Evolutionary conservation across 2,329 filamentous ascomycete species (phyloP), one percentile per base, ranked within the genome.

Genomic region (Colletotrichum chlorophyti): DNA sequence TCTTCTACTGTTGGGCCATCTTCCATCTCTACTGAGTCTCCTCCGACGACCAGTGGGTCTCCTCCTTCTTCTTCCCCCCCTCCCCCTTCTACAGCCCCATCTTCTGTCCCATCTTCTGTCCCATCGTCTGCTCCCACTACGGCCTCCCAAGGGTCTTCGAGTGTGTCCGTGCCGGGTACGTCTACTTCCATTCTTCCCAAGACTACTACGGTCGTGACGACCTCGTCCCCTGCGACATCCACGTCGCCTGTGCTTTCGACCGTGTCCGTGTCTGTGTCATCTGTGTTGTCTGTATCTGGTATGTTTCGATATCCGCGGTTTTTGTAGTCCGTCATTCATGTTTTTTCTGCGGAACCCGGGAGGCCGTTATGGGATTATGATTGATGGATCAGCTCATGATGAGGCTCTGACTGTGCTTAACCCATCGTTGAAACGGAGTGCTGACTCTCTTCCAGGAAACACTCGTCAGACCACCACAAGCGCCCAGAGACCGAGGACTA

Each of bases 1-100:
- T 51, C 66, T 64, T 61, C 64, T 54, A 55, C 65, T 66, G 71
- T 66, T 71, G 58, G 40, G 46, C 69, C 65, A 69, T 75, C 66
- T 27, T 57, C 65, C 24, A 65, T 43, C 52, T 45, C 62, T 53
- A 40, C 58, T 43, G 61, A 62, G 53, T 51, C 46, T 54, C 53
- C 49, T 52, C 42, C 37, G 43, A 53, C 62, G 45, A 58, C 55
- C 42, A 51, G 58, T 62, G 60, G 58, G 59, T 58, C 61, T 24
- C 48, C 63, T 53, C 54, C 64, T 35, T 62, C 63, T 53, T 61
- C 62, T 42, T 62, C 58, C 38, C 62, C 66, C 29, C 53, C 65
- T 58, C 46, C 63, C 29, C 66, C 67, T 42, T 70, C 73, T 53
- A 65, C 71, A 55, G 65, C 65, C 35, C 65, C 69, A 55, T 68